Evolutionary conservation across 371 early-diverging fungal species (phyloP).

Genomic region (Mucor sp.): DNA sequence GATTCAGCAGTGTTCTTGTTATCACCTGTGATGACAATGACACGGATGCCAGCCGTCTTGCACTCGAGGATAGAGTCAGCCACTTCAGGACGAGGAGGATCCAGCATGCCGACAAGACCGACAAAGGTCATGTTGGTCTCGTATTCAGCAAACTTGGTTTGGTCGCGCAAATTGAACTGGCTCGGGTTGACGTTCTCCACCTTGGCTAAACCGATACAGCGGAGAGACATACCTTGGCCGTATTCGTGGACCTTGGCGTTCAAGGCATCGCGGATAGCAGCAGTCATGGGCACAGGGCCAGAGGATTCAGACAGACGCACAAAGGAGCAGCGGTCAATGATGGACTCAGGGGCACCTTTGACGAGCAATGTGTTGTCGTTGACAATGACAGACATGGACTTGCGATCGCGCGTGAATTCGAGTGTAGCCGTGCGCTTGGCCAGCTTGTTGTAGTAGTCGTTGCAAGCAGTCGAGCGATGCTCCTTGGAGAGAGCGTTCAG

Average conservation of each 20-base stretch:
- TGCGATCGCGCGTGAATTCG: slow-evolving; percentile 96
- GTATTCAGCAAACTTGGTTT: slow-evolving; percentile 63
- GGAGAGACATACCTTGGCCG: slow-evolving; percentile 78
- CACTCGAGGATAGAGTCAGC: slow-evolving; percentile 81
- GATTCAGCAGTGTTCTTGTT: slow-evolving; percentile 95
- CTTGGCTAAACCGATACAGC: slow-evolving; percentile 89
- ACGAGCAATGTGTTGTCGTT: slow-evolving; percentile 59
- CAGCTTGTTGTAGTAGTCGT: slow-evolving; percentile 58
- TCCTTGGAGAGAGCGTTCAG: slow-evolving; percentile 49
- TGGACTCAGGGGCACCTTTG: slow-evolving; percentile 96
- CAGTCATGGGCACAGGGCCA: slow-evolving; percentile 69
- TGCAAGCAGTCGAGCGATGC: slow-evolving; percentile 65
- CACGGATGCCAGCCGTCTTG: slow-evolving; percentile 92
- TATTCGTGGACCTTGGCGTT: slow-evolving; percentile 74
- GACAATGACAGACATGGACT: slow-evolving; percentile 92
- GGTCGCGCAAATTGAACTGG: slow-evolving; percentile 62
- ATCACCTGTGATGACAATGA: slow-evolving; percentile 99
- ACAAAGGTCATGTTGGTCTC: slow-evolving; percentile 90
- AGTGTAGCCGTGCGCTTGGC: slow-evolving; percentile 71
- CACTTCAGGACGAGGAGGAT: slow-evolving; percentile 97
- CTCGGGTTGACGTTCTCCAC: slow-evolving; percentile 64
- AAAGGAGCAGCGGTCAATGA: slow-evolving; percentile 85
- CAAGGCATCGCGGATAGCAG: slow-evolving; percentile 63
- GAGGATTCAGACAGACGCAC: slow-evolving; percentile 57
- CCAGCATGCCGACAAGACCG: slow-evolving; percentile 94